Evolutionary conservation across 306 rosid species (phyloP).

Genomic region (Cucurbita ficifolia): DNA sequence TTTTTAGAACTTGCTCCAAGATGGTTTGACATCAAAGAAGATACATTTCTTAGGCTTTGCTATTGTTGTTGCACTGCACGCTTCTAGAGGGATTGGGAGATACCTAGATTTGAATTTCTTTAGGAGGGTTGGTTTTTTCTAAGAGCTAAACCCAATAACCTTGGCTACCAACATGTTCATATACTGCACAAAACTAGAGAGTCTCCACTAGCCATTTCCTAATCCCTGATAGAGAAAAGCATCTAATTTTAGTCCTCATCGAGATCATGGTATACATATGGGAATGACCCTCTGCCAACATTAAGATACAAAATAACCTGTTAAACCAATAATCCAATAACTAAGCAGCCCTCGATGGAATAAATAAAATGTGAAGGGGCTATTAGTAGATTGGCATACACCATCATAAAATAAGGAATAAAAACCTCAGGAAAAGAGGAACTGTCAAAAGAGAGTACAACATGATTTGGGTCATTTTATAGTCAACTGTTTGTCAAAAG

Average conservation of each 20-base stretch:
- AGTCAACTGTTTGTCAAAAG: not conserved
- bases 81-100: not conserved
- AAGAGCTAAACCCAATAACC: not conserved
- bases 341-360: not conserved
- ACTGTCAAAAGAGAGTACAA: not conserved
- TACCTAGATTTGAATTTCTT: not conserved
- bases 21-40: not conserved
- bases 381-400: not conserved
- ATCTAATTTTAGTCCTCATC: not conserved
- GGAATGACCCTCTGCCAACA: not conserved
- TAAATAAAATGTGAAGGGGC: not conserved
- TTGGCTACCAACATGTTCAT: not conserved
- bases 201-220: not conserved
- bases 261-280: not conserved
- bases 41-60: not conserved
- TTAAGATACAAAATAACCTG: not conserved
- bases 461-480: not conserved
- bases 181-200: not conserved
- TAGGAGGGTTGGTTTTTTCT: not conserved
- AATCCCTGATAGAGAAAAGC: not conserved
- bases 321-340: not conserved
- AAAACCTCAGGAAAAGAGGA: not conserved
- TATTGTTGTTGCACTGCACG: not conserved
- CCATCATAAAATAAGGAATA: not conserved
- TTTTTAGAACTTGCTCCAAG: not conserved